Percentiles rank a stretch among this genome's conserved stretches.
Conservation (phyloP, 2,329 filamentous ascomycete species). For the Pseudocercospora eumusae region DNA sequence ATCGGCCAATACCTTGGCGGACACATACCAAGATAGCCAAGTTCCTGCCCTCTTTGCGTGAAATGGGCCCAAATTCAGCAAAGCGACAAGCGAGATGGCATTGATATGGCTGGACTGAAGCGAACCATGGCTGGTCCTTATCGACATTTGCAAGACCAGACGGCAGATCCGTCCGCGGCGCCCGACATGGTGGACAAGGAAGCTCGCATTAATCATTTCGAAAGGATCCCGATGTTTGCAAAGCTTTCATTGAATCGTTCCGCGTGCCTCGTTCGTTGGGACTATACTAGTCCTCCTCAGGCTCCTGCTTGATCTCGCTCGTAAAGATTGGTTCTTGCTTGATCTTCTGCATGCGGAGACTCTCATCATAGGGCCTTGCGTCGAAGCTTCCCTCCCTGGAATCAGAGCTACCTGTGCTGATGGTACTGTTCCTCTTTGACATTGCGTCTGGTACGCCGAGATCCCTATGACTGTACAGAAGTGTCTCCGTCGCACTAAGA, state of each 20-base stretch:
- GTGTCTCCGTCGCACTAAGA: conserved; percentile 35
- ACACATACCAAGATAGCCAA: no score
- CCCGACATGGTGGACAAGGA: neutral
- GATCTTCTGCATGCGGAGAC: conserved; percentile 10
- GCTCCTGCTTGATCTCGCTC: conserved; percentile 32
- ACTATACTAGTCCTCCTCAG: conserved; percentile 19
- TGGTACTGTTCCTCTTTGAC: conserved; percentile 27
- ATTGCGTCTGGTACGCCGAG: conserved; percentile 11
- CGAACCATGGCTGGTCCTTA: no score
- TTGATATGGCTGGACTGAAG: no score
- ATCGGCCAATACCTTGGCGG: no score
- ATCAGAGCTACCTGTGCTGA: conserved; percentile 26
- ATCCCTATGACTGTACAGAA: conserved; percentile 29
- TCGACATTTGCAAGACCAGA: no score
- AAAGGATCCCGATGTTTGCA: neutral
- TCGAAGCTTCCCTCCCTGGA: conserved; percentile 23
- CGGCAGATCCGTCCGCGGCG: neutral
- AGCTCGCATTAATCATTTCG: neutral
- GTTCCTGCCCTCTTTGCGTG: no score
- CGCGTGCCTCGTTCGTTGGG: neutral
- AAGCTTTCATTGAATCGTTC: neutral
- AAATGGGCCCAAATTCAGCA: no score
- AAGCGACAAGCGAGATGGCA: no score
- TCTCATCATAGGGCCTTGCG: conserved; percentile 16
- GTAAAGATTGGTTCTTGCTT: conserved; percentile 28